Evolutionary conservation across 2,329 filamentous ascomycete genomes (phyloP).

Genomic region (Neoscytalidium dimidiatum): DNA sequence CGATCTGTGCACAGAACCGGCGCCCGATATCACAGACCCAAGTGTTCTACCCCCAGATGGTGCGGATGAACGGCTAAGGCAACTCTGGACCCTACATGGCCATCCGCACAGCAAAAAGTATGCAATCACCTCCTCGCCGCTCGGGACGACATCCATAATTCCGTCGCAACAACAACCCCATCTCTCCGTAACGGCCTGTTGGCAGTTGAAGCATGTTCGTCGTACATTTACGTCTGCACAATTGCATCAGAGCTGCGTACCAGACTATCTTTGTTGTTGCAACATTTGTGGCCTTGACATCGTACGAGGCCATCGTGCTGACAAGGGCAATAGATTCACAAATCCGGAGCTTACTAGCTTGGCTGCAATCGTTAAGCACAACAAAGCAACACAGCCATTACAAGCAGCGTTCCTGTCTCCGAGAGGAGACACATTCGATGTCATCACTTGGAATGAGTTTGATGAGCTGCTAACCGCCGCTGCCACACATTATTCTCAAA

Average conservation of each 20-base stretch:
- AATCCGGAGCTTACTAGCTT: constrained; percentile 32
- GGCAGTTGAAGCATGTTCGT: too few relatives aligned
- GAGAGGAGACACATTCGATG: constrained; percentile 18
- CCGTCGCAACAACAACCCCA: too few relatives aligned
- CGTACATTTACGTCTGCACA: too few relatives aligned
- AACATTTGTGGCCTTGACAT: background rate
- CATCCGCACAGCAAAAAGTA: constrained; percentile 27
- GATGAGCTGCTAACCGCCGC: constrained; percentile 25
- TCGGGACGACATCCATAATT: too few relatives aligned
- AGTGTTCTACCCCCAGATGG: constrained; percentile 28
- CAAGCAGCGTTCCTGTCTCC: constrained; percentile 33
- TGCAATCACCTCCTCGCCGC: too few relatives aligned
- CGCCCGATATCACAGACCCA: constrained; percentile 21
- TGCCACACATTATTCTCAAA: constrained; percentile 27
- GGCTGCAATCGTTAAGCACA: constrained; percentile 30
- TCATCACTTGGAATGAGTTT: constrained; percentile 28
- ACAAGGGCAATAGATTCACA: constrained; percentile 27
- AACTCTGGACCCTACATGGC: constrained; percentile 36
- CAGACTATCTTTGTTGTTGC: too few relatives aligned
- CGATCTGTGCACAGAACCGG: background rate
- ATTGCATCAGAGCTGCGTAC: too few relatives aligned
- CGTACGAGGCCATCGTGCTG: background rate
- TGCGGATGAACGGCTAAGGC: constrained; percentile 27
- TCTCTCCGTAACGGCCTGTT: too few relatives aligned
- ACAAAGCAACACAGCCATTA: constrained; percentile 26